Percentiles rank a stretch among this genome's conserved stretches.
phyloP scores from a whole-genome alignment of 257 asterid genomes.

The Buddleja alternifolia region DNA sequence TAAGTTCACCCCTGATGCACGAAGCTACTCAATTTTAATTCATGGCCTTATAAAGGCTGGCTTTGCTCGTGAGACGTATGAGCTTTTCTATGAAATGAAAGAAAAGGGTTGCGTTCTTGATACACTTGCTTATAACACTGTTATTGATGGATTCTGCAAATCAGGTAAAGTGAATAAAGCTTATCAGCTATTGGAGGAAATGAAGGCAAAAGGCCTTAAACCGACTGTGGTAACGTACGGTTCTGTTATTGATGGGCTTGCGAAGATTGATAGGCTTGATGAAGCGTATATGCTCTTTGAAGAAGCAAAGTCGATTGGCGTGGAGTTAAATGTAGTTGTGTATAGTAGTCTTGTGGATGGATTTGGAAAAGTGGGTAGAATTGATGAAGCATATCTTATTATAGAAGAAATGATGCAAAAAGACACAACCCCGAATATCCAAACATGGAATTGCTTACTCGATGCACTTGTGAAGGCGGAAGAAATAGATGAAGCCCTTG shows the following conservation, averaged over 20 bases:
- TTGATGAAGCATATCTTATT: constrained; percentile 91
- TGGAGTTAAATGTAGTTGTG: constrained; percentile 69
- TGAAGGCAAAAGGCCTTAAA: constrained; percentile 77
- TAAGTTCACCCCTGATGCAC: constrained; percentile 69
- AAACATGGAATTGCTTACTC: constrained; percentile 97
- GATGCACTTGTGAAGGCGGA: constrained; percentile 92
- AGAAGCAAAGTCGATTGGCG: constrained; percentile 87
- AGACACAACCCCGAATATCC: constrained; percentile 66
- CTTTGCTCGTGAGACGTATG: constrained; percentile 82
- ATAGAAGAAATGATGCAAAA: constrained; percentile 95
- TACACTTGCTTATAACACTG: constrained; percentile 85
- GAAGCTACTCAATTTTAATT: constrained; percentile 90
- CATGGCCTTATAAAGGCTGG: constrained; percentile 92
- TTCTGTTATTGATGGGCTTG: constrained; percentile 92
- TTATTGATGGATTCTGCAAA: constrained; percentile 90
- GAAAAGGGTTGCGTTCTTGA: constrained; percentile 85
- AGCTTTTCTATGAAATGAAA: constrained; percentile 84
- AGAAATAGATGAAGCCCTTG: constrained; percentile 92
- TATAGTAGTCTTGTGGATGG: constrained; percentile 93
- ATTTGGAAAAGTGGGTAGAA: constrained; percentile 93
- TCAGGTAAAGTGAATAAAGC: constrained; percentile 97
- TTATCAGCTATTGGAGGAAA: constrained; percentile 91
- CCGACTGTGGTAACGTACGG: constrained; percentile 93
- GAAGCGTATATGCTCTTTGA: constrained; percentile 98
- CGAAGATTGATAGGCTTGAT: constrained; percentile 94